Percentiles rank a stretch among this genome's conserved stretches.
Evolutionary conservation across 768 basidiomycete species (phyloP).

Genomic region (Tricholoma sp.): DNA sequence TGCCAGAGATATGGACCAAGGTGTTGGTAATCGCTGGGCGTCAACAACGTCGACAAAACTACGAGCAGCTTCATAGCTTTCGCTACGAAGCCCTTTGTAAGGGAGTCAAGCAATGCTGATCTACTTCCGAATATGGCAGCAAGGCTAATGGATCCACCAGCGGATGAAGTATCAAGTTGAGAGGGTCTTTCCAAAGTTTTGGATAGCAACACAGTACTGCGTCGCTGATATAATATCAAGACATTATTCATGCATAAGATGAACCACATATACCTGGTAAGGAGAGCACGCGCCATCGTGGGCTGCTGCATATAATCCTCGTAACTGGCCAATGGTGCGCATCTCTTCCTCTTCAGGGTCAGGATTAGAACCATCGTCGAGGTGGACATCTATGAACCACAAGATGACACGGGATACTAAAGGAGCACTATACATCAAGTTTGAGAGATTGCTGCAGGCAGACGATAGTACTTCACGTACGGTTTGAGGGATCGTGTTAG

Average conservation of each 20-base stretch:
- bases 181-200: constrained; percentile 18
- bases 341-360: constrained; percentile 40
- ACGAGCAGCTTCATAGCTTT: constrained; percentile 60
- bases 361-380: constrained; percentile 31
- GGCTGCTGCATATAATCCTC: constrained; percentile 47
- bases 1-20: constrained; percentile 59
- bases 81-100: constrained; percentile 39
- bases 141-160: constrained; percentile 23
- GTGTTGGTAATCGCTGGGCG: constrained; percentile 40
- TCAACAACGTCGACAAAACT: constrained; percentile 50
- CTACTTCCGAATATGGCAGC: constrained; percentile 31
- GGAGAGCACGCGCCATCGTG: constrained; percentile 39
- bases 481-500: constrained; percentile 58
- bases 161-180: constrained; percentile 9
- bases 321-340: constrained; percentile 36
- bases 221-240: constrained; percentile 25
- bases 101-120: constrained; percentile 34
- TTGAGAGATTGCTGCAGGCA: constrained; percentile 1
- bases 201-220: constrained; percentile 36
- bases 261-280: constrained; percentile 33
- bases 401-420: constrained; percentile 41
- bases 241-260: constrained; percentile 1
- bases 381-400: constrained; percentile 38
- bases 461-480: constrained; percentile 30
- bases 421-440: constrained; percentile 27